These are phyloP conservation scores for Chrysanthemum makinoi DNA, from an alignment of 129 eudicot species.

Conservation along the genomic window DNA sequence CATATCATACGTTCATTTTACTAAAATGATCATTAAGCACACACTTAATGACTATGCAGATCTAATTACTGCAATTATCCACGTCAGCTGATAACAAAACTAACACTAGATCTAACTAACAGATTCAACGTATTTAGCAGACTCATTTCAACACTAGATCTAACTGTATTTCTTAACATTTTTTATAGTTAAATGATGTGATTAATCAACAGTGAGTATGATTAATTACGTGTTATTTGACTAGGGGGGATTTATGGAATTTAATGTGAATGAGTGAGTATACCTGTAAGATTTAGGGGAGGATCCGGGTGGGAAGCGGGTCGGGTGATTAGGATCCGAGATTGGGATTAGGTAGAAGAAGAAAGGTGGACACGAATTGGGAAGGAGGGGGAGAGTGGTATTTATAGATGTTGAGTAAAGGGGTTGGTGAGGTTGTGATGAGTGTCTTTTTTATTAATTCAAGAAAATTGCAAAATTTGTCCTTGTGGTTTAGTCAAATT, in stretches of 20 bases:
- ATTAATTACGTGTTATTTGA: neutral
- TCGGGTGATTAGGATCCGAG: constrained; percentile 14
- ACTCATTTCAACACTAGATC: neutral
- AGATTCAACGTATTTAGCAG: neutral
- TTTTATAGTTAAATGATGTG: too few relatives aligned
- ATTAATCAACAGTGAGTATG: too few relatives aligned
- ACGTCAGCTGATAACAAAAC: too few relatives aligned
- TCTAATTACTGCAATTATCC: too few relatives aligned
- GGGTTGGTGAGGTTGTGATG: constrained; percentile 37
- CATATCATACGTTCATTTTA: too few relatives aligned
- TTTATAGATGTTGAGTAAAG: constrained; percentile 23
- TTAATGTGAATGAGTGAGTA: neutral
- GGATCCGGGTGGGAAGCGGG: constrained; percentile 23
- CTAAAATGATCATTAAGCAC: too few relatives aligned
- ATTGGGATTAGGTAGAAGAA: constrained; percentile 9
- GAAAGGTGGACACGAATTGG: constrained; percentile 47
- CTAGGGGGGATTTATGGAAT: neutral
- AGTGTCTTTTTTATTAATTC: too few relatives aligned
- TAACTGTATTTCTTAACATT: too few relatives aligned
- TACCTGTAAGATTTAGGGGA: constrained; percentile 40
- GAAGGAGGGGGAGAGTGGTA: constrained; percentile 22
- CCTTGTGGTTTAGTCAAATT: too few relatives aligned
- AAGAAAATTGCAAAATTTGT: too few relatives aligned
- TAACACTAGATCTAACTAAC: too few relatives aligned
- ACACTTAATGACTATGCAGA: too few relatives aligned